Evolutionary conservation across 2,329 filamentous ascomycete genomes (phyloP), one percentile per base, ranked within the genome.

Genomic region (Camillea tinctor): DNA sequence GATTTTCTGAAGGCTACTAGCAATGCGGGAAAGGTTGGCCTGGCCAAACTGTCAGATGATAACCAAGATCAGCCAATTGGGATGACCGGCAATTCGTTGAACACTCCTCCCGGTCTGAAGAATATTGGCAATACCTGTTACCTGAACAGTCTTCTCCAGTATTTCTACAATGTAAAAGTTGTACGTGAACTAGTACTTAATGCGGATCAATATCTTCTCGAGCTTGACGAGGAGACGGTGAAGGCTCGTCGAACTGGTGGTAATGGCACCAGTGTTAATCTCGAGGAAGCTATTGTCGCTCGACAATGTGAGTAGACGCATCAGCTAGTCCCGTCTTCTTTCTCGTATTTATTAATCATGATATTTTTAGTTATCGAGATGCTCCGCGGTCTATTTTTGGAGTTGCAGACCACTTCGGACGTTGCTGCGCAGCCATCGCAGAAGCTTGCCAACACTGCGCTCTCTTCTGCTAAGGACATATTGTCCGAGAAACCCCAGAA

Each of bases 41-140:
- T 22, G 26, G 57, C 22, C 23, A 36, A 52, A n/a, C 61, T 54
- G 23, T 21, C 52, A 20, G 8, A 56, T 15, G 19, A 44, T 11
- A 63, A 70, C 56, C 58, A 64, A 48, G 55, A 57, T n/a, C 58
- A 44, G 54, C 20, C 48, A 60, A 44, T 30, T 30, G 6, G 26
- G 26, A 61, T 60, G 22, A 54, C 62, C 51, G 58, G 68, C 2
- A 70, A 71, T 15, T 70, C 79, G 58, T 69, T 76, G 52, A 80
- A 84, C 26, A 87, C 91, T 74, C 95, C 95, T 0, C 91, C 96
- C 21, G 95, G 95, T 0, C 82, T 98, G 5, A 85, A 88, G 64
- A 99, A 98, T 68, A 96, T 98, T 59, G 93, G 95, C 60, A 99
- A 99, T 71, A 99, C 96, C 0, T 99, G 95, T 74, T 99, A 99